Evolutionary conservation across 352 stramenopile species (phyloP).

Genomic region (Albugo candida): DNA sequence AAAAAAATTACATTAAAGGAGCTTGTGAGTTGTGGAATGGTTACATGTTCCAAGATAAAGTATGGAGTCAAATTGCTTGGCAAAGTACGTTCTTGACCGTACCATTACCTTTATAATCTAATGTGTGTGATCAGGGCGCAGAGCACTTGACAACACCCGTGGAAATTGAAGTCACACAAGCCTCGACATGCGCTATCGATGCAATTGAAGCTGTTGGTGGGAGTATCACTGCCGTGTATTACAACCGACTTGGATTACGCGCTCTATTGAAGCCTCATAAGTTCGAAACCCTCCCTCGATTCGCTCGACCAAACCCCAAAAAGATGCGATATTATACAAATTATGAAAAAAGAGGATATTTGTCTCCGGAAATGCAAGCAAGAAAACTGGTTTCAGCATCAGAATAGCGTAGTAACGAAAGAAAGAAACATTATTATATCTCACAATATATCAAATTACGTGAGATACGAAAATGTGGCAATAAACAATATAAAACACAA

Average conservation of each 20-base stretch:
- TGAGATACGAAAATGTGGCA: too few relatives aligned
- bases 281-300: conserved; percentile 86
- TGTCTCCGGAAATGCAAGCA: conserved; percentile 92
- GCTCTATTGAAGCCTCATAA: conserved; percentile 92
- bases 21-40: conserved; percentile 70
- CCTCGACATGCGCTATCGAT: conserved; percentile 85
- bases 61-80: conserved; percentile 92
- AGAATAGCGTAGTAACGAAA: too few relatives aligned
- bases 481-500: too few relatives aligned
- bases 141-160: conserved; percentile 80
- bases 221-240: conserved; percentile 92
- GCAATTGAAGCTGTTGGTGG: conserved; percentile 88
- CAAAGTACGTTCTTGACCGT: conserved; percentile 11
- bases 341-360: conserved; percentile 91
- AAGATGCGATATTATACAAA: conserved; percentile 95
- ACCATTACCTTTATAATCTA: not conserved
- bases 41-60: conserved; percentile 84
- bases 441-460: too few relatives aligned
- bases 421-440: too few relatives aligned
- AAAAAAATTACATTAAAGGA: conserved; percentile 89
- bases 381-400: conserved; percentile 32
- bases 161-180: conserved; percentile 89
- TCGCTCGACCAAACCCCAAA: conserved; percentile 86
- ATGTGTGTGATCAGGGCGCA: conserved; percentile 16
- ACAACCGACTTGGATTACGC: conserved; percentile 90